A percentile compares a stretch with the other conserved stretches of the same genome.
phyloP scores from a whole-genome alignment of 768 basidiomycete genomes.

The Phallus indusiatus region DNA sequence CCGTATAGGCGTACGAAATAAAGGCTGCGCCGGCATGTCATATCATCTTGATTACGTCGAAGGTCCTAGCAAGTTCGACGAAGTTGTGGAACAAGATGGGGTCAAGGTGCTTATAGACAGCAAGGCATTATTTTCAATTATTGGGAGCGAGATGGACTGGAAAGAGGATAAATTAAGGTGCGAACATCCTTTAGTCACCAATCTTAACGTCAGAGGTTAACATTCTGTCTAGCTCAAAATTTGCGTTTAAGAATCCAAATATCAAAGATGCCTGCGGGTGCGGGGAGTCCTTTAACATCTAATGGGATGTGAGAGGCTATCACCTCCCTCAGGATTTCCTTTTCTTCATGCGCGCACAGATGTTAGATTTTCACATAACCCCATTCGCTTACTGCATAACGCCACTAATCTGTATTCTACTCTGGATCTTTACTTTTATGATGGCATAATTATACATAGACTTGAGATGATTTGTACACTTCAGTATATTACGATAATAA shows the following conservation, averaged over 20 bases:
- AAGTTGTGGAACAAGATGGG: constrained; percentile 92
- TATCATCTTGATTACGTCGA: constrained; percentile 94
- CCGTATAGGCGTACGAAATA: constrained; percentile 91
- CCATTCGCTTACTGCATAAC: too few species aligned
- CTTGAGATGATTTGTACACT: too few species aligned
- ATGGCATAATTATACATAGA: too few species aligned
- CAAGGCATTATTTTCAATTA: constrained; percentile 95
- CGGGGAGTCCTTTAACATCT: constrained; percentile 81
- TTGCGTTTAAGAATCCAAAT: constrained; percentile 84
- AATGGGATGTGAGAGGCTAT: neutral
- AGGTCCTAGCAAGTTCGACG: constrained; percentile 83
- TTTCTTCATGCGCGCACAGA: too few species aligned
- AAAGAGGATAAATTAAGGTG: constrained; percentile 84
- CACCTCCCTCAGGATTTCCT: too few species aligned
- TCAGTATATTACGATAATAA: too few species aligned
- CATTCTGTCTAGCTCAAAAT: constrained; percentile 49
- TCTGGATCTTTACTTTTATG: too few species aligned
- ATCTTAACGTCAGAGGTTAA: neutral
- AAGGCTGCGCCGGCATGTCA: constrained; percentile 87
- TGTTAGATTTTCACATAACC: too few species aligned
- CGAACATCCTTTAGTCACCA: constrained; percentile 1
- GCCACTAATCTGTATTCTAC: too few species aligned
- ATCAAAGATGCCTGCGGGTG: constrained; percentile 93
- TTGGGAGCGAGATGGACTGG: constrained; percentile 99
- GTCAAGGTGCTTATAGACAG: constrained; percentile 91